Evolutionary conservation across 768 basidiomycete genomes (phyloP).

Genomic region (Pholiota microspora): DNA sequence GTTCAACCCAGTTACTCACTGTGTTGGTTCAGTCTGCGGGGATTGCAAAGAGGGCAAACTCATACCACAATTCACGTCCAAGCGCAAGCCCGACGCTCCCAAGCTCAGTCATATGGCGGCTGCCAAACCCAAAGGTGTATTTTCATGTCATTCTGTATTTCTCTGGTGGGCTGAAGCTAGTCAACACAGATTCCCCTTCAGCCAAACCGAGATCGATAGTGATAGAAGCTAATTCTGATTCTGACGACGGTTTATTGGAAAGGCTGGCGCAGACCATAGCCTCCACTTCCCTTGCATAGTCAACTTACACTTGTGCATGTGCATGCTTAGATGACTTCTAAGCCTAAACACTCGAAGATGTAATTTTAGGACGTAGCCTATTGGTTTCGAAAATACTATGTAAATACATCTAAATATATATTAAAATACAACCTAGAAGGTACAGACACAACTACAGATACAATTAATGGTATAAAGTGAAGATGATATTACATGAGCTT

Average conservation of each 20-base stretch:
- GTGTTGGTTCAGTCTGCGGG: slow-evolving; percentile 53
- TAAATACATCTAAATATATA: slow-evolving; percentile 1
- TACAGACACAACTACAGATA: slow-evolving; percentile 5
- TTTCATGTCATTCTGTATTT: neutral
- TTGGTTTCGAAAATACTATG: neutral
- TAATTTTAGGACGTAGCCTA: neutral
- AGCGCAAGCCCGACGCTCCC: slow-evolving; percentile 30
- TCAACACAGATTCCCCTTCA: slow-evolving; percentile 33
- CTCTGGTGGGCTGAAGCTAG: neutral
- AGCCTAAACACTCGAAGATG: no score
- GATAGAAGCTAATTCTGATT: slow-evolving; percentile 27
- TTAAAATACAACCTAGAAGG: neutral
- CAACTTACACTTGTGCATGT: neutral
- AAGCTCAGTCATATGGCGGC: slow-evolving; percentile 44
- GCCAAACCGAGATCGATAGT: neutral
- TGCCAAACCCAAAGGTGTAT: slow-evolving; percentile 42
- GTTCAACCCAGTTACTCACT: neutral
- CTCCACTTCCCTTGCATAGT: slow-evolving; percentile 8
- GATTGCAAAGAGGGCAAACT: slow-evolving; percentile 61
- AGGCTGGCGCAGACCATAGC: slow-evolving; percentile 8
- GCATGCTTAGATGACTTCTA: no score
- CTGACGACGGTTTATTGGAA: slow-evolving; percentile 19
- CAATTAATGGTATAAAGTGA: neutral
- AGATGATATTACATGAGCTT: slow-evolving; percentile 13
- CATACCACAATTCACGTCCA: slow-evolving; percentile 51